These are phyloP conservation scores for Starmerella davenportii DNA, from an alignment of 805 yeast species.

Conservation along the genomic window DNA sequence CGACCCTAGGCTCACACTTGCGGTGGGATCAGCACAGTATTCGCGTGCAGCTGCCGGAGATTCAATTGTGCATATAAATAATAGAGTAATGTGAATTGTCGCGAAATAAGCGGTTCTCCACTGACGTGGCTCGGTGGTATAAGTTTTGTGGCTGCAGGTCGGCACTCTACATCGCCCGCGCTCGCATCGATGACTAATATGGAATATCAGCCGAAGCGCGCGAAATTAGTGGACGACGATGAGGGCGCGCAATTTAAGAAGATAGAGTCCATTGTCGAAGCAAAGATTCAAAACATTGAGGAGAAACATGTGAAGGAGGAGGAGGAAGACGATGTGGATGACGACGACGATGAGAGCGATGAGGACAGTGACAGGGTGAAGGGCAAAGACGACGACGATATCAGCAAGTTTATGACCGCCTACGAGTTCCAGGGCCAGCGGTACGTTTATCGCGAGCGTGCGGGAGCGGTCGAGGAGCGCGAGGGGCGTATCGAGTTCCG, in stretches of 20 bases:
- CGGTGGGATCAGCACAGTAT: too few relatives aligned
- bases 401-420: conserved; percentile 25
- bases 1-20: too few relatives aligned
- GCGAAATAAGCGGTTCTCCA: too few relatives aligned
- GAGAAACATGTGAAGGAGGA: conserved; percentile 17
- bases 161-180: too few relatives aligned
- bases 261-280: conserved; percentile 17
- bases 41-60: too few relatives aligned
- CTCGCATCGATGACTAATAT: background rate
- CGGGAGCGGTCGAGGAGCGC: conserved; percentile 84
- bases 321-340: conserved; percentile 14
- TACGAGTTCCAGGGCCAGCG: conserved; percentile 60
- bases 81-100: too few relatives aligned
- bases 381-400: conserved; percentile 17
- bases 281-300: conserved; percentile 20
- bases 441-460: conserved; percentile 76
- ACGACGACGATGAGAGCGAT: conserved; percentile 17
- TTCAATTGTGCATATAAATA: too few relatives aligned
- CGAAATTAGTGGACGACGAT: conserved; percentile 14
- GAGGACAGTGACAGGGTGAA: conserved; percentile 12
- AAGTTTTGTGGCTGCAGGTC: too few relatives aligned
- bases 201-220: conserved; percentile 6
- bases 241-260: conserved; percentile 16
- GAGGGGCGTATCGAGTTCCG: conserved; percentile 88
- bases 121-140: too few relatives aligned